A percentile compares a stretch with the other conserved stretches of the same genome.
Evolutionary conservation across 2,329 filamentous ascomycete genomes (phyloP).

Genomic region (Sporothrix mexicana): DNA sequence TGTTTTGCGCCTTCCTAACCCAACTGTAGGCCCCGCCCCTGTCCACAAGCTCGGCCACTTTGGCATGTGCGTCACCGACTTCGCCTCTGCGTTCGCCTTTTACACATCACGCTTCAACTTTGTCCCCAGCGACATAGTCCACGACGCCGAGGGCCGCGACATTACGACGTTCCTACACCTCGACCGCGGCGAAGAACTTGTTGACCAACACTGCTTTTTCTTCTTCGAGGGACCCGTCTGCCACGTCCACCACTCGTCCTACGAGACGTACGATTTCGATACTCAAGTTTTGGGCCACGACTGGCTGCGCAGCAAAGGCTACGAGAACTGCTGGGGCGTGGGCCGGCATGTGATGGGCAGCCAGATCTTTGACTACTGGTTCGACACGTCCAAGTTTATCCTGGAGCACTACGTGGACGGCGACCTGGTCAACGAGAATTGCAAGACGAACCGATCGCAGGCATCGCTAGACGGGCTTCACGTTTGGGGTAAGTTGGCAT

Average conservation of each 20-base stretch:
- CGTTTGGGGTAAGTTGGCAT: slow-evolving; percentile 49
- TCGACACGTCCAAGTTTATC: slow-evolving; percentile 66
- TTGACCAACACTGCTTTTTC: slow-evolving; percentile 61
- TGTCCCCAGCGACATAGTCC: slow-evolving; percentile 54
- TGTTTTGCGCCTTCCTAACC: not conserved
- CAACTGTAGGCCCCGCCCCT: slow-evolving; percentile 41
- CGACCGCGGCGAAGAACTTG: slow-evolving; percentile 50
- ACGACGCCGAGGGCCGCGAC: slow-evolving; percentile 48
- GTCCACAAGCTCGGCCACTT: slow-evolving; percentile 62
- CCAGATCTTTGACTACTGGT: slow-evolving; percentile 78
- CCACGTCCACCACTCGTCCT: slow-evolving; percentile 71
- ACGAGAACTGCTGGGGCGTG: slow-evolving; percentile 72
- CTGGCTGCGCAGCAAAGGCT: slow-evolving; percentile 67
- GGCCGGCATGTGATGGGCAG: slow-evolving; percentile 72
- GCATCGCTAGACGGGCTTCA: slow-evolving; percentile 52
- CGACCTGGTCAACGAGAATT: slow-evolving; percentile 65
- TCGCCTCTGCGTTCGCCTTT: slow-evolving; percentile 55
- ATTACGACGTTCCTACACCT: slow-evolving; percentile 55
- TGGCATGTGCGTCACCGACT: slow-evolving; percentile 59
- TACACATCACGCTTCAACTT: slow-evolving; percentile 59
- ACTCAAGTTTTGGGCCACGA: slow-evolving; percentile 72
- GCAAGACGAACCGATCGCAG: slow-evolving; percentile 52
- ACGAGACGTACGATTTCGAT: slow-evolving; percentile 75
- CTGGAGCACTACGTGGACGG: slow-evolving; percentile 76
- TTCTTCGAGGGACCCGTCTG: slow-evolving; percentile 53